These are phyloP conservation scores for Alternaria panax DNA, from an alignment of 2,329 filamentous ascomycete species.

Conservation along the genomic window DNA sequence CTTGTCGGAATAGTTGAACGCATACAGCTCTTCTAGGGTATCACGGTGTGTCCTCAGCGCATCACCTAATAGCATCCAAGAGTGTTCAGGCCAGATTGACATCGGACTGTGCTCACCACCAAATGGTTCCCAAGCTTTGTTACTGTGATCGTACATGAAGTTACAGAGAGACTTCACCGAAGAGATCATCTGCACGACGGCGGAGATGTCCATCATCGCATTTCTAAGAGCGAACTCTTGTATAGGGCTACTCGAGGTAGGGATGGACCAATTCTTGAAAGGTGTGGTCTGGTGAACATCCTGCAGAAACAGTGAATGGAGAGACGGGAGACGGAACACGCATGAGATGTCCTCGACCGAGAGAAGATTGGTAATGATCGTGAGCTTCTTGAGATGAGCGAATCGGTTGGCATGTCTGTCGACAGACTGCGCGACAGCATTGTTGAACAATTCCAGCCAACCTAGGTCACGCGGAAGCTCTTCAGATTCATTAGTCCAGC, in stretches of 20 bases:
- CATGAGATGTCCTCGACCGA: slow-evolving; percentile 1
- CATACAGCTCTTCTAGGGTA: not conserved
- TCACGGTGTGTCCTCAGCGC: slow-evolving; percentile 9
- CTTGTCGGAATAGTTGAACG: not conserved
- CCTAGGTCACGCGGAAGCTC: not conserved
- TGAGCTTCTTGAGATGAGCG: not conserved
- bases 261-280: slow-evolving; percentile 10
- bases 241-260: slow-evolving; percentile 7
- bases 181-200: slow-evolving; percentile 5
- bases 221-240: not conserved
- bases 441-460: slow-evolving; percentile 5
- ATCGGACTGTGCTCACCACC: not conserved
- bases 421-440: not conserved
- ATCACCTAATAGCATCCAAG: slow-evolving; percentile 7
- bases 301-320: not conserved
- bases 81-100: slow-evolving; percentile 6
- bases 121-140: slow-evolving; percentile 9
- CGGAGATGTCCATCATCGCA: slow-evolving; percentile 10
- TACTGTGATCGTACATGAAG: not conserved
- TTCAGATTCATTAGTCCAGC: not conserved
- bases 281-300: not conserved
- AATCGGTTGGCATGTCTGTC: not conserved
- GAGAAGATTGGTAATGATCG: not conserved
- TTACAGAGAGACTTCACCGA: slow-evolving; percentile 9
- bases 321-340: slow-evolving; percentile 9